Conservation (phyloP, 2,329 filamentous ascomycete genomes). For the Penicillium nordicum region DNA sequence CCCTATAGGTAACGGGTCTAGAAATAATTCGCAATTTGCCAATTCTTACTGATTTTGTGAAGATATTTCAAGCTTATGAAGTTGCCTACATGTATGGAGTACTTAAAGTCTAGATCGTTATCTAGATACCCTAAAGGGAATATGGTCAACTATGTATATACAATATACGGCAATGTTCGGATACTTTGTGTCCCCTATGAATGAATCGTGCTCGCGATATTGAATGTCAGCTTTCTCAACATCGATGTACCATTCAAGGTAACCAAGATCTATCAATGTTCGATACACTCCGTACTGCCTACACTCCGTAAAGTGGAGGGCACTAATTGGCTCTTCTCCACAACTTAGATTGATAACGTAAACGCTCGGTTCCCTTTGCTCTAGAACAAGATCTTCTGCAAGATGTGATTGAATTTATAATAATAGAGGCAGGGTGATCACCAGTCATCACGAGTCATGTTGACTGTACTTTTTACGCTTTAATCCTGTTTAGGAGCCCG, state of each 20-base stretch:
- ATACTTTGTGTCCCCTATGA: neutral
- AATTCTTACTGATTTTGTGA: neutral
- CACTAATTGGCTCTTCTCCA: neutral
- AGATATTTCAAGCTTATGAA: neutral
- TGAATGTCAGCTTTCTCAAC: no score
- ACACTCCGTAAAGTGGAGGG: neutral
- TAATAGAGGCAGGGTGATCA: neutral
- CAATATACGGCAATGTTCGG: neutral
- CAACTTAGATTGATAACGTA: neutral
- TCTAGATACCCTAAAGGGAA: neutral
- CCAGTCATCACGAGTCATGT: constrained; percentile 2
- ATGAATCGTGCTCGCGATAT: neutral
- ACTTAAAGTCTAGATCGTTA: no score
- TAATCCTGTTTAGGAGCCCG: constrained; percentile 5
- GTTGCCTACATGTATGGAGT: no score
- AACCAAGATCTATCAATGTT: neutral
- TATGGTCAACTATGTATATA: neutral
- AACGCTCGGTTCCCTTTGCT: neutral
- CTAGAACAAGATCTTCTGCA: neutral
- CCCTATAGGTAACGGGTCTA: neutral
- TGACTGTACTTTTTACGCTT: neutral
- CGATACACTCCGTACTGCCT: neutral
- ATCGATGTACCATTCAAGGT: no score
- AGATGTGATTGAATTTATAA: neutral
- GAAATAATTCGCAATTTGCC: neutral